Percentiles rank a stretch among this genome's conserved stretches.
Conservation (phyloP, 148 eudicot species). For the Rhododendron molle region DNA sequence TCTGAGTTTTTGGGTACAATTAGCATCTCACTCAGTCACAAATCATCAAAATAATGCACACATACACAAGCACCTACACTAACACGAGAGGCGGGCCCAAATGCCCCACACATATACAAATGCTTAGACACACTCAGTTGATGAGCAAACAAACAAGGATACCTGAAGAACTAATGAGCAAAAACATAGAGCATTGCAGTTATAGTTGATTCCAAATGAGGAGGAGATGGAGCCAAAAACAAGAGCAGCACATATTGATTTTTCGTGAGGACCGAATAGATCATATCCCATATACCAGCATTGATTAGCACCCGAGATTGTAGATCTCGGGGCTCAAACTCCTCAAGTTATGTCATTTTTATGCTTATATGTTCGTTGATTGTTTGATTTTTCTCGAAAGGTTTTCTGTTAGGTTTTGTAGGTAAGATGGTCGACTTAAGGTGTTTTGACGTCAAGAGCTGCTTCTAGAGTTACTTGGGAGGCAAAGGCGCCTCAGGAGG, state of each 20-base stretch:
- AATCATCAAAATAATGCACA: not conserved
- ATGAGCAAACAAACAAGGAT: constrained; percentile 76
- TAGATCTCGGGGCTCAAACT: too few relatives aligned
- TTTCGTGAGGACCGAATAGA: constrained; percentile 87
- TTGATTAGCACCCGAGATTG: too few relatives aligned
- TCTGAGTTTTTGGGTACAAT: not conserved
- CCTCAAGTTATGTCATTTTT: too few relatives aligned
- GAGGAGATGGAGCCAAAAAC: constrained; percentile 86
- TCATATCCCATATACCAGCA: constrained; percentile 94
- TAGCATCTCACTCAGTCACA: not conserved
- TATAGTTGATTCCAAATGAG: constrained; percentile 60
- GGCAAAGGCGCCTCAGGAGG: too few relatives aligned
- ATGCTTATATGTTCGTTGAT: too few relatives aligned
- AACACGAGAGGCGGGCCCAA: not conserved
- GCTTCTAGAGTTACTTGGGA: too few relatives aligned
- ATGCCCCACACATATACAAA: not conserved
- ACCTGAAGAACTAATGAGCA: constrained; percentile 61
- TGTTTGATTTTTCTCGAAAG: too few relatives aligned
- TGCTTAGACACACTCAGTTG: constrained; percentile 10
- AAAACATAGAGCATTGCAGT: constrained; percentile 45
- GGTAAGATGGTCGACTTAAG: too few relatives aligned
- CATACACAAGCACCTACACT: not conserved
- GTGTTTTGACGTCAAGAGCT: too few relatives aligned
- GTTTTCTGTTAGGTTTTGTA: too few relatives aligned
- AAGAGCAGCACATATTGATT: constrained; percentile 83